Evolutionary conservation across 495 filamentous ascomycete species (phyloP), one percentile per base, ranked within the genome.

Genomic region (Filosporella fistucella): DNA sequence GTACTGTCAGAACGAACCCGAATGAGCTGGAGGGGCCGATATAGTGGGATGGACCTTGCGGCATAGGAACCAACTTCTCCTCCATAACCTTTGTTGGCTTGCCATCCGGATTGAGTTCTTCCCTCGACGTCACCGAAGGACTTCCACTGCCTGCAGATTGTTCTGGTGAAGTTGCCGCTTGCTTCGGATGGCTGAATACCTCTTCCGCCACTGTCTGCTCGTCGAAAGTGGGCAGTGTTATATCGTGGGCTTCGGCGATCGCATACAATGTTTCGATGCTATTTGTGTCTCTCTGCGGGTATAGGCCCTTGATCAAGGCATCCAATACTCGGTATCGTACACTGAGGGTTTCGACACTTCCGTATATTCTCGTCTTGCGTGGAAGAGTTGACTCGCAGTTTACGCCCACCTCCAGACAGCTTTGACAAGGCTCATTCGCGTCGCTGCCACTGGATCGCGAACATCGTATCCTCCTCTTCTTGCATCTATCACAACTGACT

Each of bases 341-440:
- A 35, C 69, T 67, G 38, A 75, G 54, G 25, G 62, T 68, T 46
- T 75, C 71, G n/a, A 75, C 69, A 51, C 71, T 75, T 10, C 71
- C 71, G 39, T 73, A 73, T 16, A 75, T 64, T 38, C 70, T 56
- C 38, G 68, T 67, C 56, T 75, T 75, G 12, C 71, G 64, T 18
- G 68, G 69, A 49, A 72, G 56, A 0, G 68, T 70, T 12, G 68
- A 70, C 34, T 66, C 61, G 47, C 71, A 75, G 28, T 59, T 62
- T 29, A 69, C 62, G n/a, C 63, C 59, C 18, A 63, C 62, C 34
- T 66, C 58, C 37, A 61, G 28, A 44, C 70, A 74, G 38, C 63
- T 63, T 40, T 62, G 62, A 51, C 70, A 74, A 7, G 64, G 51
- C 9, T 62, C 55, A n/a, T 58, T 57, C 30, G 50, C 44, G 13